Evolutionary conservation across 2,329 filamentous ascomycete genomes (phyloP).

Genomic region (Calonectria montana): DNA sequence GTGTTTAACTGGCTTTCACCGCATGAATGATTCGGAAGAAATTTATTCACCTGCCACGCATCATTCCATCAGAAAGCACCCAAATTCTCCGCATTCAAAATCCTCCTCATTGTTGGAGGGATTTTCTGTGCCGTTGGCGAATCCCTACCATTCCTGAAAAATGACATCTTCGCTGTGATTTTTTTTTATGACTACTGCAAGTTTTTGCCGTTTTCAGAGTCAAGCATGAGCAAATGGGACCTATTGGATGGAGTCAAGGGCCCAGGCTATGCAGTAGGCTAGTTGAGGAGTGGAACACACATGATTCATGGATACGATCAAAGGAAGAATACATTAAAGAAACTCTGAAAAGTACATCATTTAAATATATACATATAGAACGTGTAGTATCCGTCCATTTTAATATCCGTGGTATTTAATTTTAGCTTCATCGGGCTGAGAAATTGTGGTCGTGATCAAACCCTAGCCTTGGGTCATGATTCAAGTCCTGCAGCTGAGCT

Average conservation of each 20-base stretch:
- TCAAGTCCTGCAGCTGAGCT: neutral
- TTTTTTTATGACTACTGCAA: neutral
- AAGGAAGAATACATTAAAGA: too few relatives aligned
- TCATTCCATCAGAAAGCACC: neutral
- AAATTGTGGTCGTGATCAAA: neutral
- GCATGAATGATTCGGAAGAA: neutral
- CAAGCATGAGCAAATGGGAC: neutral
- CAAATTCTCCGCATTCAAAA: neutral
- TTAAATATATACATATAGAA: neutral
- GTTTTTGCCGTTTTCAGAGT: neutral
- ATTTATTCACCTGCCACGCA: neutral
- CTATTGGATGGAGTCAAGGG: neutral
- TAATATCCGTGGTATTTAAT: too few relatives aligned
- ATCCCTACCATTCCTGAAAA: neutral
- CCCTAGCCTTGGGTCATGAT: neutral
- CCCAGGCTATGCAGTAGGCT: neutral
- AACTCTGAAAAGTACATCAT: too few relatives aligned
- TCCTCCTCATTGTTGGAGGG: neutral
- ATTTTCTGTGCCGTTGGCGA: neutral
- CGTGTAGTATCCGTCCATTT: too few relatives aligned
- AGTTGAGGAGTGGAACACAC: neutral
- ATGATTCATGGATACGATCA: neutral
- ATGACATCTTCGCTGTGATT: neutral
- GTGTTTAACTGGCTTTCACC: neutral
- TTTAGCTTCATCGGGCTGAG: neutral